A percentile compares a stretch with the other conserved stretches of the same genome.
These are phyloP conservation scores for Mycena chlorophos DNA, from an alignment of 768 basidiomycete genomes.

Conservation along the genomic window DNA sequence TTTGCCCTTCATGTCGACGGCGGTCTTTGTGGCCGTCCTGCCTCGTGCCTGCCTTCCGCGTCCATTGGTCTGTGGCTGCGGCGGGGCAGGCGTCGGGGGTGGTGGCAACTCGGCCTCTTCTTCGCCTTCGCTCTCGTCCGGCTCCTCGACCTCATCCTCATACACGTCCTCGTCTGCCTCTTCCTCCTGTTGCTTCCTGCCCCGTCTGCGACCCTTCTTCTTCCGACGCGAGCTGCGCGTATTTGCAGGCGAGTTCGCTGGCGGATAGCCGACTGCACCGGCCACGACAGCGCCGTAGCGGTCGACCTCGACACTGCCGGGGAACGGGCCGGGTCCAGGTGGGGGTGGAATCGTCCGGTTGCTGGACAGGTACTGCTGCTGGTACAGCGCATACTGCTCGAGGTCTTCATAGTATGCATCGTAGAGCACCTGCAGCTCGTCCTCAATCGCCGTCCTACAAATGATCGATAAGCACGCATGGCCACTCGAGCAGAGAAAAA, in stretches of 20 bases:
- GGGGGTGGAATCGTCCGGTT: constrained; percentile 89
- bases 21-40: constrained; percentile 1
- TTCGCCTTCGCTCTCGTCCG: constrained; percentile 70
- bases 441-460: constrained; percentile 97
- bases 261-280: constrained; percentile 32
- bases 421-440: constrained; percentile 99
- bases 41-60: constrained; percentile 29
- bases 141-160: constrained; percentile 55
- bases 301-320: constrained; percentile 95
- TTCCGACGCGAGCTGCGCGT: constrained; percentile 27
- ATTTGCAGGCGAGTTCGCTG: constrained; percentile 15
- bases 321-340: constrained; percentile 96
- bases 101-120: constrained; percentile 61
- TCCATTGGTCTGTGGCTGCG: constrained; percentile 12
- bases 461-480: constrained; percentile 20
- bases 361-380: constrained; percentile 92
- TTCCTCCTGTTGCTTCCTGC: constrained; percentile 35
- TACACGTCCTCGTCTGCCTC: constrained; percentile 58
- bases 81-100: not conserved
- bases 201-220: constrained; percentile 34
- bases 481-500: constrained; percentile 25
- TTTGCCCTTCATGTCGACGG: constrained; percentile 22
- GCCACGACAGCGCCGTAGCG: constrained; percentile 76
- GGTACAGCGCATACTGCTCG: constrained; percentile 97
- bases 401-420: constrained; percentile 99